phyloP scores from a whole-genome alignment of 306 rosid genomes.

The Carpinus viminea region DNA sequence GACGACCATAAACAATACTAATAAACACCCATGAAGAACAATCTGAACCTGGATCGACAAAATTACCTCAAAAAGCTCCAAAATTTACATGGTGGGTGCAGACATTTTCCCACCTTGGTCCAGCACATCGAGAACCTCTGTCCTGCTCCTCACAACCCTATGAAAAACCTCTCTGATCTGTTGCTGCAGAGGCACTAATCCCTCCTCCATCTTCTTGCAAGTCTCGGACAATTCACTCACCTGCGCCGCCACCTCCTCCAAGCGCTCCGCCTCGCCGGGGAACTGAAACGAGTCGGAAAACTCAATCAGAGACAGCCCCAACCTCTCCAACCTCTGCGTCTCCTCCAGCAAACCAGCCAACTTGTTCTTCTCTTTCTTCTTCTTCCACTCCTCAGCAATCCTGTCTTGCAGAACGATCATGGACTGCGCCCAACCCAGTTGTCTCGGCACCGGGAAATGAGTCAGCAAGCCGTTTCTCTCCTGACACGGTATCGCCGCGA shows the following conservation, averaged over 20 bases:
- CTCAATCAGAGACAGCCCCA: conserved; percentile 55
- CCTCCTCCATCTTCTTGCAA: conserved; percentile 81
- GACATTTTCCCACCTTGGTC: conserved; percentile 65
- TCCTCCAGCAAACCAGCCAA: conserved; percentile 68
- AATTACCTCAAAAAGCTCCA: conserved; percentile 4
- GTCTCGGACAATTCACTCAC: conserved; percentile 71
- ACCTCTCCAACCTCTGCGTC: conserved; percentile 81
- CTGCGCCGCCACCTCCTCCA: conserved; percentile 56
- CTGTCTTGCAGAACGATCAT: conserved; percentile 75
- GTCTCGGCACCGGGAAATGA: conserved; percentile 54
- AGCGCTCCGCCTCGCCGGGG: conserved; percentile 53
- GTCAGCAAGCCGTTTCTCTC: conserved; percentile 70
- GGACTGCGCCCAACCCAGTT: conserved; percentile 73
- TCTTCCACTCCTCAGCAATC: conserved; percentile 91
- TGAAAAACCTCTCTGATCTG: conserved; percentile 91
- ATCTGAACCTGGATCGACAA: conserved; percentile 14
- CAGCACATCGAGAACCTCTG: conserved; percentile 71
- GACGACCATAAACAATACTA: neutral
- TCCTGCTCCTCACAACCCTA: conserved; percentile 76
- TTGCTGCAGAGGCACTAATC: conserved; percentile 79
- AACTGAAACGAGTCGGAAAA: conserved; percentile 67
- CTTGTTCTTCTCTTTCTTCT: conserved; percentile 91
- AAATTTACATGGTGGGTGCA: conserved; percentile 42
- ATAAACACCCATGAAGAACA: conserved; percentile 14
- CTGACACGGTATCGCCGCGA: conserved; percentile 85